phyloP scores from a whole-genome alignment of 805 yeast species.

The Candida qinlingensis region DNA sequence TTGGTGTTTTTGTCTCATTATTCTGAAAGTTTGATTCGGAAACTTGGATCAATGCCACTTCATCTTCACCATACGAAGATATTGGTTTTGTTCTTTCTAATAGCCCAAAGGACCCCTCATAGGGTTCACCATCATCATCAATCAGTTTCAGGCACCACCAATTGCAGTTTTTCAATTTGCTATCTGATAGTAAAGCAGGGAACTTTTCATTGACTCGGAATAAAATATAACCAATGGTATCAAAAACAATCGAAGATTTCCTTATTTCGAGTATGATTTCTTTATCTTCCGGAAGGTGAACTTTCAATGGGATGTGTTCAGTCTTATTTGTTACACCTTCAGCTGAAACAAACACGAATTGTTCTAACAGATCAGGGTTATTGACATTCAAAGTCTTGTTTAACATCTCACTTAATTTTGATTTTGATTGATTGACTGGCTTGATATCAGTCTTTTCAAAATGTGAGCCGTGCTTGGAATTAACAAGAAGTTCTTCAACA shows the following conservation, averaged over 20 bases:
- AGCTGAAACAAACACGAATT: slow-evolving; percentile 33
- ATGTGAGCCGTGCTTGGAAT: background rate
- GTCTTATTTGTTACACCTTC: slow-evolving; percentile 19
- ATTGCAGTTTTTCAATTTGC: slow-evolving; percentile 43
- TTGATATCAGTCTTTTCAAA: slow-evolving; percentile 9
- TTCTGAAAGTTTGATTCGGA: slow-evolving; percentile 35
- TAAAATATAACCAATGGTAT: slow-evolving; percentile 52
- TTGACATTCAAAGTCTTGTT: slow-evolving; percentile 26
- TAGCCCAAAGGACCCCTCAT: slow-evolving; percentile 86
- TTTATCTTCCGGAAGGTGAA: slow-evolving; percentile 22
- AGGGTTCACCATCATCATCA: slow-evolving; percentile 91
- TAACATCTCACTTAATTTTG: slow-evolving; percentile 41
- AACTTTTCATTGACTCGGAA: slow-evolving; percentile 13
- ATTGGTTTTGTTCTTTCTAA: slow-evolving; percentile 64
- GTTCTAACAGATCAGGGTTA: slow-evolving; percentile 37
- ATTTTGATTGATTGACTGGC: slow-evolving; percentile 9
- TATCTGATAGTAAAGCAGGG: slow-evolving; percentile 6
- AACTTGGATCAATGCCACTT: slow-evolving; percentile 70
- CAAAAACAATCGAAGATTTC: slow-evolving; percentile 40
- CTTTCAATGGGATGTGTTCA: slow-evolving; percentile 22
- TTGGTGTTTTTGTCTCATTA: slow-evolving; percentile 52
- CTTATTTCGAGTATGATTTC: slow-evolving; percentile 25
- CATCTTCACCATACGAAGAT: slow-evolving; percentile 72
- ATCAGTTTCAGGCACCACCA: slow-evolving; percentile 73
- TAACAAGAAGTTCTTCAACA: slow-evolving; percentile 1